Evolutionary conservation across 2,329 filamentous ascomycete species (phyloP), one percentile per base, ranked within the genome.

Genomic region (Juglanconis juglandina): DNA sequence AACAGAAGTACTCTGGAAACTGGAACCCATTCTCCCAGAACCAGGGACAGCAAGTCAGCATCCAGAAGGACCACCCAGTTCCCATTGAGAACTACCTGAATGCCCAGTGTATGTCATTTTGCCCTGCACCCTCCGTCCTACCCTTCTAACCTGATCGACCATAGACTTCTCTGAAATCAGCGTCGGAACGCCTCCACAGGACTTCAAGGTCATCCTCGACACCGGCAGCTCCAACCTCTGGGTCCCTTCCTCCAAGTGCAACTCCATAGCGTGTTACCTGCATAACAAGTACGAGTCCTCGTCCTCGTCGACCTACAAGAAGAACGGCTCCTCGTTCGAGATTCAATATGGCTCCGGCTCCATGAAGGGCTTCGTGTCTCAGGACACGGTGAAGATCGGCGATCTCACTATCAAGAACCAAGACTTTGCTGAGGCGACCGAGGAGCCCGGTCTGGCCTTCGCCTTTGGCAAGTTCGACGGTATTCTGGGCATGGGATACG

Each of bases 201-300:
- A 80, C 68, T 99, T 99, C 87, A 99, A 99, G 86, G 96, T 99
- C 68, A 90, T 99, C 66, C 89, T 99, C 66, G 95, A 99, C 77
- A 99, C 95, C 34, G 95, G 95, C 70, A 97, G 92, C 84, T 98
- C 95, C 75, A 99, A 99, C 83, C 86, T 99, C 65, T 99, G 96
- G 96, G 93, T 99, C 63, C 96, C 96, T 44, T 96, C 93, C 32
- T 82, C 86, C 60, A 83, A 92, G 72, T 99, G 96, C 77, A 88
- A 85, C 73, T 97, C 93, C 73, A 99, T 99, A 72, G 96, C 95
- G 66, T 99, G 95, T 86, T 99, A 94, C 79, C 87, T 99, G 63
- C 95, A 99, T 84, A 87, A 79, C 77, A 99, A 96, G 81, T 99
- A 98, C 81, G 92, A 98, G 78, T 95, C 92, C 61, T 90, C 88